Evolutionary conservation across 495 filamentous ascomycete species (phyloP), one percentile per base, ranked within the genome.

Genomic region (Aspergillus steynii): DNA sequence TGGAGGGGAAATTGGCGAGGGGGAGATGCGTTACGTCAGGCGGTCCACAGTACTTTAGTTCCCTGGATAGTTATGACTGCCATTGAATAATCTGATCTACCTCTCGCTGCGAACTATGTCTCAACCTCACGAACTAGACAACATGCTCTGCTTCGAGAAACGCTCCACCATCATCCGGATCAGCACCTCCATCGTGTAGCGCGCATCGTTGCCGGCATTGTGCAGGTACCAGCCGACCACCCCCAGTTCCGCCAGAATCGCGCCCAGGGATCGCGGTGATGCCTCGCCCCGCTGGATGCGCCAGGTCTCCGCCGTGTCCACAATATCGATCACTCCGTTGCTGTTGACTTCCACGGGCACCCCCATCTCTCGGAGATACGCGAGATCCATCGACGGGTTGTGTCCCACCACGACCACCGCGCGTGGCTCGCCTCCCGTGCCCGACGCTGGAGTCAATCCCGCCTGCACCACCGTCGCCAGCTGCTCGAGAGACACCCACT

Each of bases 201-300:
- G 85, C 4, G 95, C 95, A 68, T 99, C 95, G 69, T 99, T 99
- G n/a, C 95, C 87, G 47, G 89, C 95, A 65, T 98, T 97, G 74
- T 99, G 95, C 49, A 93, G 76, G 64, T 93, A 75, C 75, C 80
- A 82, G 5, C 74, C 82, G 1, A 70, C 66, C 12, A 96, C 81
- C 10, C 78, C 85, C 34, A 96, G 69, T n/a, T 85, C 81, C 50
- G 68, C 59, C 31, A 96, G 81, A n/a, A 96, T 74, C 12, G 34
- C 67, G 2, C 71, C 81, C 15, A 99, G 83, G 2, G 80, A 83
- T 26, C 80, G 78, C 3, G 72, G 54, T 25, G 89, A 74, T 3
- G 55, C 34, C 31, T 84, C 82, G 6, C 75, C 74, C 32, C 75
- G 75, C 49, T 85, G 75, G 15, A 80, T 81, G 55, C 83, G 85